These are phyloP conservation scores for Begonia peltatifolia DNA, from an alignment of 306 rosid species.

Conservation along the genomic window DNA sequence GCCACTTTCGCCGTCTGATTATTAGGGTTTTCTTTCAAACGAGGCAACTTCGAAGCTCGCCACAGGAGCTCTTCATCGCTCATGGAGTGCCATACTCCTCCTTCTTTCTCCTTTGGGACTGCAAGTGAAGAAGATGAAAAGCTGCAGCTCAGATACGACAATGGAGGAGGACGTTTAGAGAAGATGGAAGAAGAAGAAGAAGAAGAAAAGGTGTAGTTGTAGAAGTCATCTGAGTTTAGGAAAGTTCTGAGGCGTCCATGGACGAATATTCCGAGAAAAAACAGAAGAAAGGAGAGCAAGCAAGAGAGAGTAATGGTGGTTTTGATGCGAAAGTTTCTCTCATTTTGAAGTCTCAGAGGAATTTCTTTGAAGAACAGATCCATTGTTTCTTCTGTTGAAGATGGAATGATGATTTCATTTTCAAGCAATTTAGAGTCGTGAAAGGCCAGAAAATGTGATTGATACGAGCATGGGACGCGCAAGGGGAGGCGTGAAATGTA, in stretches of 20 bases:
- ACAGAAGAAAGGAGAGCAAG: conserved; percentile 1
- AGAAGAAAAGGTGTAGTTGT: conserved; percentile 4
- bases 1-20: conserved; percentile 20
- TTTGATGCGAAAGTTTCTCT: conserved; percentile 9
- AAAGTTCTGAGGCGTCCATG: conserved; percentile 2
- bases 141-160: conserved; percentile 2
- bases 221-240: conserved; percentile 6
- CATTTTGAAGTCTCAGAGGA: conserved; percentile 1
- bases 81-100: conserved; percentile 20
- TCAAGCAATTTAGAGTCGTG: neutral
- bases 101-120: neutral
- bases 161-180: neutral
- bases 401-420: too few species aligned
- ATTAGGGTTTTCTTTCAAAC: neutral
- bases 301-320: conserved; percentile 9
- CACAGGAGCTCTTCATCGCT: conserved; percentile 24
- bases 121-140: neutral
- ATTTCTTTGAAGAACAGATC: conserved; percentile 4
- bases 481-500: conserved; percentile 1
- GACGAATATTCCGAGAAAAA: conserved; percentile 12
- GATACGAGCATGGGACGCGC: conserved; percentile 1
- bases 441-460: neutral
- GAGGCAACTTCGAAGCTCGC: conserved; percentile 22
- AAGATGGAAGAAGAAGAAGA: neutral
- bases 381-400: too few species aligned